Conservation (phyloP, 495 filamentous ascomycete species). For the Penicillium manginii region DNA sequence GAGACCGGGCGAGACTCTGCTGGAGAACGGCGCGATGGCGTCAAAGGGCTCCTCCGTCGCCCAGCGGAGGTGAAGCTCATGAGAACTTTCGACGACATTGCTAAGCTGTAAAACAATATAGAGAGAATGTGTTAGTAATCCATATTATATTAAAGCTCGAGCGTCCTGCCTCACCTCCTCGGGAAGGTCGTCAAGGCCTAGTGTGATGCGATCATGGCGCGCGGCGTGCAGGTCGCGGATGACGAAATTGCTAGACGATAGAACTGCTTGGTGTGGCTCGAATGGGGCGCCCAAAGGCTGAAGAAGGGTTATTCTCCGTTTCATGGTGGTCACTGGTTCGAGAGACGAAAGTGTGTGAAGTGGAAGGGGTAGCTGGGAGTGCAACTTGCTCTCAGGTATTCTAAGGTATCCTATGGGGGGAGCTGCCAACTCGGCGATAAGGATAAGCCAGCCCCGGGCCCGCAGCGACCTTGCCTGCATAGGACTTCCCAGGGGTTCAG, state of each 20-base stretch:
- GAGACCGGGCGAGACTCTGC: slow-evolving; percentile 76
- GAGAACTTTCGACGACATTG: slow-evolving; percentile 62
- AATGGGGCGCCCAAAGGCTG: slow-evolving; percentile 64
- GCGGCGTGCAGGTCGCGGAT: slow-evolving; percentile 61
- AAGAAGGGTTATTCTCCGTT: slow-evolving; percentile 82
- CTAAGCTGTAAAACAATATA: slow-evolving; percentile 49
- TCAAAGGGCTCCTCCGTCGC: slow-evolving; percentile 59
- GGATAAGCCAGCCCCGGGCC: no score
- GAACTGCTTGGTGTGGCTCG: slow-evolving; percentile 59
- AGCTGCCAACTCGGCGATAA: slow-evolving; percentile 3
- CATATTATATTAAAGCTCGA: neutral
- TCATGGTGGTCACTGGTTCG: slow-evolving; percentile 62
- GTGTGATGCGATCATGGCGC: slow-evolving; percentile 79
- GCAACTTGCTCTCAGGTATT: no score
- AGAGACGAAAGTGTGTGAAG: neutral
- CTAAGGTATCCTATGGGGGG: no score
- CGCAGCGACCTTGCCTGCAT: no score
- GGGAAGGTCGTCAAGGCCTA: slow-evolving; percentile 74
- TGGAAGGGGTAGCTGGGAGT: neutral
- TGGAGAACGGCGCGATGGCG: slow-evolving; percentile 67
- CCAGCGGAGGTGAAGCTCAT: slow-evolving; percentile 84
- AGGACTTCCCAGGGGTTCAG: no score
- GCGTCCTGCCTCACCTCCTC: slow-evolving; percentile 53
- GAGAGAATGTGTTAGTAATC: neutral
- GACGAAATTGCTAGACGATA: slow-evolving; percentile 53